Conservation (phyloP, 805 yeast species). For the Jamesozyma piceae region DNA sequence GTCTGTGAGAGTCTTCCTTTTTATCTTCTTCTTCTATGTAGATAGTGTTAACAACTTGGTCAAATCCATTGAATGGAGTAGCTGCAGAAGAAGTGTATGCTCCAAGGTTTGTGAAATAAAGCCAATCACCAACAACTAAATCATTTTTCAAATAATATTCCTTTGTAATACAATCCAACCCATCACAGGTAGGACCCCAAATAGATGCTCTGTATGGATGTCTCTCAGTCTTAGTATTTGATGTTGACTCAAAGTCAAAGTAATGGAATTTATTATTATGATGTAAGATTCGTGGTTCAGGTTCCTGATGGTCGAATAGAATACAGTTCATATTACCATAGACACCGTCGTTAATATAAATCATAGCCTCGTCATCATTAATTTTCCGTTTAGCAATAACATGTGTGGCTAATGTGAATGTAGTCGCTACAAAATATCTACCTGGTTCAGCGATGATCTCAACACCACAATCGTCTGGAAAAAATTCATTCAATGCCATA, state of each 20-base stretch:
- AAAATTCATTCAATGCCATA: constrained; percentile 44
- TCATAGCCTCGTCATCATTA: constrained; percentile 44
- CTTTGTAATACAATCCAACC: constrained; percentile 71
- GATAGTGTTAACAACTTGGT: constrained; percentile 46
- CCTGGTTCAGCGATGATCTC: constrained; percentile 88
- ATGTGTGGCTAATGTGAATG: constrained; percentile 75
- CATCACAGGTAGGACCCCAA: constrained; percentile 99
- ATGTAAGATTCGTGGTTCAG: constrained; percentile 56
- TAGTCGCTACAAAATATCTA: constrained; percentile 74
- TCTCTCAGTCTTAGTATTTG: constrained; percentile 4
- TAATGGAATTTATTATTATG: constrained; percentile 42
- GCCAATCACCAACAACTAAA: constrained; percentile 83
- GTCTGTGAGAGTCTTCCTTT: neutral
- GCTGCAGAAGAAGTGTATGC: constrained; percentile 91
- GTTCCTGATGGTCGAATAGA: constrained; percentile 81
- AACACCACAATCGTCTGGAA: constrained; percentile 40
- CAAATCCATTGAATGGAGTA: constrained; percentile 88
- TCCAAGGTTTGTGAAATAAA: constrained; percentile 73
- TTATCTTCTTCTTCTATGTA: constrained; percentile 47
- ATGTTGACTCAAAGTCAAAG: constrained; percentile 26
- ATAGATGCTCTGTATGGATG: constrained; percentile 46
- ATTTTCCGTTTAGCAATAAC: constrained; percentile 72
- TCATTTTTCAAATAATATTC: constrained; percentile 45
- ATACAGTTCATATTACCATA: constrained; percentile 94
- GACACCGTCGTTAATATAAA: constrained; percentile 89